Evolutionary conservation across 2,329 filamentous ascomycete genomes (phyloP).

Genomic region (Aspergillus sp.): DNA sequence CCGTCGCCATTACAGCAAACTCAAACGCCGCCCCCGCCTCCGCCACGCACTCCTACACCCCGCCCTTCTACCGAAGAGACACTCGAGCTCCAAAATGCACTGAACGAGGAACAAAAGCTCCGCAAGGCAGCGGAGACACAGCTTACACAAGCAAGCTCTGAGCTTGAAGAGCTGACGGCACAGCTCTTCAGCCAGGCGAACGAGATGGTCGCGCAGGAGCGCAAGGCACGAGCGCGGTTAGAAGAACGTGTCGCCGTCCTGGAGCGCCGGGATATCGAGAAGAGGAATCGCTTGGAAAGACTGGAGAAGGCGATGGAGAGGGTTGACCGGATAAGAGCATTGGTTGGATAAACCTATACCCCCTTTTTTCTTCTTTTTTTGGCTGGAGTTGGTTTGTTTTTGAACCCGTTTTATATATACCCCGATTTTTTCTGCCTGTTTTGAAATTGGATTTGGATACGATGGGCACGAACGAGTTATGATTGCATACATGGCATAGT

Average conservation of each 20-base stretch:
- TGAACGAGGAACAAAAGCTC: conserved; percentile 55
- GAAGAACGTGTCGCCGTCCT: conserved; percentile 49
- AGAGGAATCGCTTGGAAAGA: conserved; percentile 52
- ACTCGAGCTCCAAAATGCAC: conserved; percentile 52
- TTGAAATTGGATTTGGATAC: neutral
- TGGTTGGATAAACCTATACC: conserved; percentile 43
- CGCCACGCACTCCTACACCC: conserved; percentile 20
- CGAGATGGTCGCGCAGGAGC: conserved; percentile 65
- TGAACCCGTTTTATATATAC: conserved; percentile 8
- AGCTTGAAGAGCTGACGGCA: conserved; percentile 62
- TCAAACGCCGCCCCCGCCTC: conserved; percentile 20
- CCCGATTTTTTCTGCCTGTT: conserved; percentile 1
- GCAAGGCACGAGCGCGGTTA: conserved; percentile 56
- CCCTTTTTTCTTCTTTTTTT: conserved; percentile 1
- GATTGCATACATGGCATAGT: conserved; percentile 15
- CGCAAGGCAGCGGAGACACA: conserved; percentile 59
- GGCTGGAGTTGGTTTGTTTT: conserved; percentile 6
- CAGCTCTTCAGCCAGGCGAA: conserved; percentile 64
- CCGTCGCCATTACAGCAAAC: conserved; percentile 1
- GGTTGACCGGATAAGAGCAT: conserved; percentile 57
- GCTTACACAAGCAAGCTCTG: conserved; percentile 53
- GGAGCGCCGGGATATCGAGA: conserved; percentile 48
- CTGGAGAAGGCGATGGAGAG: conserved; percentile 58
- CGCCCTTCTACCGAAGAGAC: conserved; percentile 26
- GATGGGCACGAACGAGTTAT: conserved; percentile 9